phyloP scores from a whole-genome alignment of 805 yeast species.

The Starmera pachycereana region DNA sequence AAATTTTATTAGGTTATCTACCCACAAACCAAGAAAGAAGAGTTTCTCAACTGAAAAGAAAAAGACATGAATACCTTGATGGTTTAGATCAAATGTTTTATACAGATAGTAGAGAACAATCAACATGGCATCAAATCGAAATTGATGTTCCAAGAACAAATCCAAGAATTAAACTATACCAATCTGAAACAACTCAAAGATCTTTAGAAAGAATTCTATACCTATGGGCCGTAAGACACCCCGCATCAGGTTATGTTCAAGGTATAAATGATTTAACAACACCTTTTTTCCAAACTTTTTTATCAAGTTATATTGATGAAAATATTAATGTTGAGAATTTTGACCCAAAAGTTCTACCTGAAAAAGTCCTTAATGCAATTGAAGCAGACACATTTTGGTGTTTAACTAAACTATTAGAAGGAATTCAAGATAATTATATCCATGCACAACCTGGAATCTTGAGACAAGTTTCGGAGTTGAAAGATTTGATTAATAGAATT shows the following conservation, averaged over 20 bases:
- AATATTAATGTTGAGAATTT: conserved; percentile 41
- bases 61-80: conserved; percentile 76
- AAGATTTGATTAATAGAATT: conserved; percentile 68
- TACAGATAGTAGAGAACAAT: conserved; percentile 51
- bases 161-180: conserved; percentile 70
- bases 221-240: conserved; percentile 94
- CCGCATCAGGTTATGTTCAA: conserved; percentile 96
- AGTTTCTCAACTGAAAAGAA: conserved; percentile 55
- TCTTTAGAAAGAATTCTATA: conserved; percentile 75
- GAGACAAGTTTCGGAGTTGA: conserved; percentile 76
- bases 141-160: conserved; percentile 94
- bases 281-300: conserved; percentile 83
- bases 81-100: conserved; percentile 60
- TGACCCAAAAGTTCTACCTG: conserved; percentile 53
- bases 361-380: conserved; percentile 50
- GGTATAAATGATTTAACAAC: conserved; percentile 93
- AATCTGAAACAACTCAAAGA: conserved; percentile 58
- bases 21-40: conserved; percentile 81
- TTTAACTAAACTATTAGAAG: conserved; percentile 79
- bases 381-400: conserved; percentile 99
- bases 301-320: conserved; percentile 50
- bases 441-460: conserved; percentile 98
- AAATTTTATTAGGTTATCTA: conserved; percentile 75
- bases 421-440: conserved; percentile 92
- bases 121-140: conserved; percentile 90